These are phyloP conservation scores for Oemleria cerasiformis DNA, from an alignment of 306 rosid species.

Conservation along the genomic window DNA sequence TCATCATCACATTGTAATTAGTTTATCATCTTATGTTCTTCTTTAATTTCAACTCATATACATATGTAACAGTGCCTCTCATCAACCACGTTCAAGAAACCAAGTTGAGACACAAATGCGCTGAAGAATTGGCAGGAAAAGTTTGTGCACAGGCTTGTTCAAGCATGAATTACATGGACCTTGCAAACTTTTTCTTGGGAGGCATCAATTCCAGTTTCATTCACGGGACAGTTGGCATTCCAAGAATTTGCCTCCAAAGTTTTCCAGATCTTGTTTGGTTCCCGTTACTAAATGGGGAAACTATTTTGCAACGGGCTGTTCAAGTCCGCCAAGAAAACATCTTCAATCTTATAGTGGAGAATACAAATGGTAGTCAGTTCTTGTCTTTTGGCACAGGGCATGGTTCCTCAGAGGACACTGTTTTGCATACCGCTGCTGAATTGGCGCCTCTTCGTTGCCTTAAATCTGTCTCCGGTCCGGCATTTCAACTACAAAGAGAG, in stretches of 20 bases:
- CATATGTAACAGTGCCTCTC: too few relatives aligned
- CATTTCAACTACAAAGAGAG: constrained; percentile 53
- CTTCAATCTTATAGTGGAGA: constrained; percentile 35
- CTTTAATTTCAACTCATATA: too few relatives aligned
- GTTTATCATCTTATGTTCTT: too few relatives aligned
- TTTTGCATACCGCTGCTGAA: constrained; percentile 29
- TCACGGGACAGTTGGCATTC: constrained; percentile 44
- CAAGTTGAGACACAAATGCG: constrained; percentile 33
- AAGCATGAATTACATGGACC: background rate
- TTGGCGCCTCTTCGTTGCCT: constrained; percentile 25
- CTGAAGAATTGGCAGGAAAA: constrained; percentile 30
- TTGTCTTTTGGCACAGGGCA: too few relatives aligned
- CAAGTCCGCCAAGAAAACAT: constrained; percentile 39
- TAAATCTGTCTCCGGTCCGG: constrained; percentile 41
- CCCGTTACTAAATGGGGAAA: constrained; percentile 24
- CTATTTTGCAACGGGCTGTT: constrained; percentile 18
- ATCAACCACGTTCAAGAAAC: too few relatives aligned
- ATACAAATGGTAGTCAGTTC: background rate
- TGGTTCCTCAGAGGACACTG: too few relatives aligned
- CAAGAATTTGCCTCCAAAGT: constrained; percentile 30
- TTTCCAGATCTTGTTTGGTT: constrained; percentile 45
- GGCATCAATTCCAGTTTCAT: background rate
- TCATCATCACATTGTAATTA: too few relatives aligned
- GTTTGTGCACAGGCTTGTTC: constrained; percentile 31
- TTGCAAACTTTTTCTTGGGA: too few relatives aligned